Percentiles rank a stretch among this genome's conserved stretches.
These are phyloP conservation scores for Trypanosoma lewisi DNA, from an alignment of 208 protist species.

Conservation along the genomic window DNA sequence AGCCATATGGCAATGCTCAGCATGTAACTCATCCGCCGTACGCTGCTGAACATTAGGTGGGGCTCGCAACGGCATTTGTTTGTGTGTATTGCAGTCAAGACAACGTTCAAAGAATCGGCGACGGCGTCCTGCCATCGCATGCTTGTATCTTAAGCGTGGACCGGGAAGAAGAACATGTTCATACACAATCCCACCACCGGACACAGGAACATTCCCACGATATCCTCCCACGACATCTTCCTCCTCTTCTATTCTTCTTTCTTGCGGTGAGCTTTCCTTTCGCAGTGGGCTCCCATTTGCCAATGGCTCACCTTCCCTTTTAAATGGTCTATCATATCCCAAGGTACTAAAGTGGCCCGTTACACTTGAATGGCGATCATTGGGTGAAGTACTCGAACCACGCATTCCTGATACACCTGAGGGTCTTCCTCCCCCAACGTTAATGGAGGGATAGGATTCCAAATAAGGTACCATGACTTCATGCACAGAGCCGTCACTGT, in stretches of 20 bases:
- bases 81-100: constrained; percentile 83
- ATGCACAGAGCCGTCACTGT: not conserved
- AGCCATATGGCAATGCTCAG: constrained; percentile 87
- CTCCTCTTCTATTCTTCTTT: not conserved
- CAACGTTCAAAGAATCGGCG: constrained; percentile 78
- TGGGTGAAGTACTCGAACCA: not conserved
- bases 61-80: constrained; percentile 79
- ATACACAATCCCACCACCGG: constrained; percentile 32
- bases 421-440: not conserved
- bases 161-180: constrained; percentile 76
- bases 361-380: constrained; percentile 18
- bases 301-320: constrained; percentile 1
- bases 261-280: no score
- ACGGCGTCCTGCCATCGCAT: constrained; percentile 36
- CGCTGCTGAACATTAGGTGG: constrained; percentile 64
- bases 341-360: constrained; percentile 18
- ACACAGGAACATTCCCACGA: constrained; percentile 6
- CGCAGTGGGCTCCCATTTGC: no score
- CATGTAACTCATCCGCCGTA: constrained; percentile 74
- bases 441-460: not conserved
- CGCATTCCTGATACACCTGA: not conserved
- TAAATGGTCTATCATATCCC: constrained; percentile 12
- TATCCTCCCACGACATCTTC: constrained; percentile 6
- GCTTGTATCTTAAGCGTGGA: constrained; percentile 74
- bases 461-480: no score